Conservation (phyloP, 2,329 filamentous ascomycete species). For the Trichoderma harzianum region DNA sequence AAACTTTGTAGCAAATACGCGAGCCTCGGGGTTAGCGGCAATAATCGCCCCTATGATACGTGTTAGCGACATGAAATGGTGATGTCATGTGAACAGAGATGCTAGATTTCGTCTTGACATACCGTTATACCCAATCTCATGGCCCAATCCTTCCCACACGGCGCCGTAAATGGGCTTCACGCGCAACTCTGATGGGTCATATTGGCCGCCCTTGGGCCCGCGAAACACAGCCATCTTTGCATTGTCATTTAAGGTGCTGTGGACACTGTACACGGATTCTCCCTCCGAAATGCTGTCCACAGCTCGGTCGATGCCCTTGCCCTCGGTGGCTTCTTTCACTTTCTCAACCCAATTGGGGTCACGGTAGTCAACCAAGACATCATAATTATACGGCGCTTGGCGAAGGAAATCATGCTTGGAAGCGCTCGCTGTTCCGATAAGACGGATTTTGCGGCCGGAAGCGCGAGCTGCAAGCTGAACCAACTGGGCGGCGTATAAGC, state of each 20-base stretch:
- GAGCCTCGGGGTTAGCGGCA: slow-evolving; percentile 24
- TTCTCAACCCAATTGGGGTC: slow-evolving; percentile 33
- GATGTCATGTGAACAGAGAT: neutral
- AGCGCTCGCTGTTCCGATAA: slow-evolving; percentile 31
- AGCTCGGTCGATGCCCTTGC: slow-evolving; percentile 33
- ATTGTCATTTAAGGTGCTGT: slow-evolving; percentile 26
- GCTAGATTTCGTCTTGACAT: slow-evolving; percentile 10
- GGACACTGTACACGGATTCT: slow-evolving; percentile 32
- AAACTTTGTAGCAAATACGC: slow-evolving; percentile 34
- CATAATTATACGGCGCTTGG: slow-evolving; percentile 35
- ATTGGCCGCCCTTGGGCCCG: slow-evolving; percentile 24
- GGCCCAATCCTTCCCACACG: slow-evolving; percentile 42
- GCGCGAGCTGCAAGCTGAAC: slow-evolving; percentile 19
- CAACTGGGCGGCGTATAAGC: slow-evolving; percentile 33
- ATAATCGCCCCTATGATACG: neutral
- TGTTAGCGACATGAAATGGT: neutral
- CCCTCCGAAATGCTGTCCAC: slow-evolving; percentile 41
- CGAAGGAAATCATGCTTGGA: slow-evolving; percentile 28
- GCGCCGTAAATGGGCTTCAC: slow-evolving; percentile 39
- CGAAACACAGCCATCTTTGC: slow-evolving; percentile 29
- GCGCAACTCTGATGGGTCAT: slow-evolving; percentile 24
- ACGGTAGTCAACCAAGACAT: slow-evolving; percentile 38
- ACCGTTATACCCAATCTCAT: slow-evolving; percentile 38
- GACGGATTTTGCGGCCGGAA: slow-evolving; percentile 19
- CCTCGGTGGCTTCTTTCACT: slow-evolving; percentile 26